These are phyloP conservation scores for Leccinum pachyderme DNA, from an alignment of 1,284 basidiomycete species.

Conservation along the genomic window DNA sequence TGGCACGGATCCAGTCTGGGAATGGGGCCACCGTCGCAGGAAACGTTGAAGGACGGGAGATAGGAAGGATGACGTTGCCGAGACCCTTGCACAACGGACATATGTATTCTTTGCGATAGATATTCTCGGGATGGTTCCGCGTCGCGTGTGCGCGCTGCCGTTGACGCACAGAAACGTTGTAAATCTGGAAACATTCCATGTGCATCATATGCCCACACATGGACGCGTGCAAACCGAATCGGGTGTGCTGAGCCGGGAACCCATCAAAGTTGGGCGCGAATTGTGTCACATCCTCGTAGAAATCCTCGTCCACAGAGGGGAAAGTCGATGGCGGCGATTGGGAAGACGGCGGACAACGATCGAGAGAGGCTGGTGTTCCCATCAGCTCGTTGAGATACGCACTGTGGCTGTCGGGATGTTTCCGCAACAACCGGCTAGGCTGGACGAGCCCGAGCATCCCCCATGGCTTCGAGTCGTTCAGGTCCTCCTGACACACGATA, in stretches of 20 bases:
- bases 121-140: constrained; percentile 93
- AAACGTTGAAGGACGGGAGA: constrained; percentile 49
- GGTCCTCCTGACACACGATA: constrained; percentile 97
- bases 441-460: constrained; percentile 91
- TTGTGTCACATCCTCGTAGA: constrained; percentile 47
- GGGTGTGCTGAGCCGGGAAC: constrained; percentile 70
- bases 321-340: constrained; percentile 38
- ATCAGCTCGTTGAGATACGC: constrained; percentile 77
- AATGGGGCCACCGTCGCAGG: constrained; percentile 60
- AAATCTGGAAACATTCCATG: constrained; percentile 89
- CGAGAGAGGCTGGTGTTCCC: constrained; percentile 63
- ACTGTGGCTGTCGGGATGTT: constrained; percentile 71
- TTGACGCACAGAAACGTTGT: constrained; percentile 83
- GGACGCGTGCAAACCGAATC: constrained; percentile 86
- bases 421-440: constrained; percentile 82
- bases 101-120: constrained; percentile 90
- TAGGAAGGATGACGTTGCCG: constrained; percentile 91
- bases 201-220: constrained; percentile 99
- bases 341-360: constrained; percentile 41
- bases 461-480: constrained; percentile 74
- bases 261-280: constrained; percentile 63
- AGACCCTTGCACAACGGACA: constrained; percentile 99
- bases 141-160: constrained; percentile 90
- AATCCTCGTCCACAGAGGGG: constrained; percentile 52
- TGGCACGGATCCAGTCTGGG: constrained; percentile 78